Conservation (phyloP, 305 asterid genomes). For the Caryopteris hybrid region DNA sequence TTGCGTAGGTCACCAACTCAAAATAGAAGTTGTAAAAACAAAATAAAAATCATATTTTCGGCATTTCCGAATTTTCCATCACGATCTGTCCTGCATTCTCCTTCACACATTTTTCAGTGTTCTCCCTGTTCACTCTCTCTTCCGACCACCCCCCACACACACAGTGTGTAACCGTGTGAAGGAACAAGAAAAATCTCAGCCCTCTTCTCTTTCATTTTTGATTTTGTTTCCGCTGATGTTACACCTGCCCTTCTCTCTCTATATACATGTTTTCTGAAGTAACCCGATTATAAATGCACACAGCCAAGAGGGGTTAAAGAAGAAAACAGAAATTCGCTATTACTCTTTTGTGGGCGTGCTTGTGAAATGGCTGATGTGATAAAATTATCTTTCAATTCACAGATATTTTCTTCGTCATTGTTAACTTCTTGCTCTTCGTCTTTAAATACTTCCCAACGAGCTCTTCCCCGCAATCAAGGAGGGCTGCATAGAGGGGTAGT, state of each 20-base stretch:
- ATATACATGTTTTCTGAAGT: background rate
- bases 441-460: slow-evolving; percentile 36
- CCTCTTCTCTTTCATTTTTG: slow-evolving; percentile 11
- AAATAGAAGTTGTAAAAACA: no score
- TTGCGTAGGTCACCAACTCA: no score
- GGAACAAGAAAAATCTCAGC: slow-evolving; percentile 8
- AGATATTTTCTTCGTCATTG: slow-evolving; percentile 42
- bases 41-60: background rate
- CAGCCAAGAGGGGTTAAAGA: background rate
- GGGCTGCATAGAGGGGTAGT: slow-evolving; percentile 38
- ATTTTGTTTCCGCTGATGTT: slow-evolving; percentile 12
- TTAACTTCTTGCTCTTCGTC: slow-evolving; percentile 46
- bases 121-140: background rate
- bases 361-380: slow-evolving; percentile 63
- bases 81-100: slow-evolving; percentile 15
- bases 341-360: background rate
- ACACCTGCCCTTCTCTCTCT: background rate
- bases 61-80: background rate
- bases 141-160: slow-evolving; percentile 17
- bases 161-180: slow-evolving; percentile 20
- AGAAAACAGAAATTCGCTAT: background rate
- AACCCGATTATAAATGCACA: background rate
- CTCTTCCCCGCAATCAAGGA: slow-evolving; percentile 30
- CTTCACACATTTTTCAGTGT: slow-evolving; percentile 24
- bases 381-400: slow-evolving; percentile 41